phyloP scores from a whole-genome alignment of 1,284 basidiomycete species.

The Sutorius eximius region DNA sequence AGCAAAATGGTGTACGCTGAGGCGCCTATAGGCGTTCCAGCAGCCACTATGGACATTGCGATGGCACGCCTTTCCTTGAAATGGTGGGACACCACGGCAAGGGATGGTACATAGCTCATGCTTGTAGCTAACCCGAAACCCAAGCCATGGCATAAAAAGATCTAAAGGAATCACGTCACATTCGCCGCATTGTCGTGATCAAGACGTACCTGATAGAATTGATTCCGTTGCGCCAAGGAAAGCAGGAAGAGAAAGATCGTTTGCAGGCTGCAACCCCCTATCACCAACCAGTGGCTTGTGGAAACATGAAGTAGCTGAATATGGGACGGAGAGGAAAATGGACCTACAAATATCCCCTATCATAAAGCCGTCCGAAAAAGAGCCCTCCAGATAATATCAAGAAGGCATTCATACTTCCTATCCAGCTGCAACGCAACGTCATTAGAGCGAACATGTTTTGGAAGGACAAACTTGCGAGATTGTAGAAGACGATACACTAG shows the following conservation, averaged over 20 bases:
- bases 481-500: conserved; percentile 35
- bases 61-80: conserved; percentile 34
- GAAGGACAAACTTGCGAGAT: conserved; percentile 32
- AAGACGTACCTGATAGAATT: conserved; percentile 36
- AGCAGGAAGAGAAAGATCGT: conserved; percentile 37
- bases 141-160: conserved; percentile 40
- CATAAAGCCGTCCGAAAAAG: conserved; percentile 37
- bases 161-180: conserved; percentile 15
- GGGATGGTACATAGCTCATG: conserved; percentile 35
- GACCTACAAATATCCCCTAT: conserved; percentile 39
- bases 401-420: conserved; percentile 48
- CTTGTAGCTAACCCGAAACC: conserved; percentile 36
- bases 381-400: conserved; percentile 40
- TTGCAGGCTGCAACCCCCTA: conserved; percentile 30
- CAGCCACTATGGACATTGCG: conserved; percentile 35
- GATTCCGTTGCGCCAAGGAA: conserved; percentile 33
- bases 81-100: conserved; percentile 40
- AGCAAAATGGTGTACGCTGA: conserved; percentile 39
- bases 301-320: neutral
- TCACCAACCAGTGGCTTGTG: conserved; percentile 29
- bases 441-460: neutral
- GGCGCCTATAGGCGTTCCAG: conserved; percentile 36
- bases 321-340: neutral
- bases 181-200: neutral
- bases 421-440: conserved; percentile 39